These are phyloP conservation scores for Schwanniomyces vanrijiae DNA, from an alignment of 805 yeast genomes.

Conservation along the genomic window DNA sequence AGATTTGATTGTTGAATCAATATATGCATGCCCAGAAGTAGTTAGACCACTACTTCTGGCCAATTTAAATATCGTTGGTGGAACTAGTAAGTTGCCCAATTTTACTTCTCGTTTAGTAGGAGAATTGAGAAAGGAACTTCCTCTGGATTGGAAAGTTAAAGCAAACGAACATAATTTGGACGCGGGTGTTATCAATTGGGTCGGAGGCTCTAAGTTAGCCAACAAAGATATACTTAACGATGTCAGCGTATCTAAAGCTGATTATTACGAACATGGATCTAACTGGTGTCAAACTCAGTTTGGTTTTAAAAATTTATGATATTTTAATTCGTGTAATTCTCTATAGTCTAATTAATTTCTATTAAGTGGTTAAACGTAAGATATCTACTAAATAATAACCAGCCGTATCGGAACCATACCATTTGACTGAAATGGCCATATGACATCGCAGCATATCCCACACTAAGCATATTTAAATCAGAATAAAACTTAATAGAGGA, in stretches of 20 bases:
- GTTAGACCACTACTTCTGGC: constrained; percentile 73
- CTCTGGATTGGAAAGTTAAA: constrained; percentile 67
- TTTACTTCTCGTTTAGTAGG: constrained; percentile 58
- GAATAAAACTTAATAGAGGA: constrained; percentile 39
- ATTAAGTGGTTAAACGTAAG: constrained; percentile 71
- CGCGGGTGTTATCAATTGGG: constrained; percentile 34
- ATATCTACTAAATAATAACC: constrained; percentile 78
- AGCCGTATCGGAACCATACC: constrained; percentile 92
- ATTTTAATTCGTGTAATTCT: background rate
- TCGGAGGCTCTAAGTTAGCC: constrained; percentile 33
- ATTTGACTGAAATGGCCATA: constrained; percentile 84
- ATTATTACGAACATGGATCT: constrained; percentile 84
- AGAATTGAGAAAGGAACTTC: constrained; percentile 67
- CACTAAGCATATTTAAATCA: constrained; percentile 39
- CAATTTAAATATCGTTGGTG: constrained; percentile 82
- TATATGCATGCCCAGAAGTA: constrained; percentile 70
- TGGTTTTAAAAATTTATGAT: constrained; percentile 36
- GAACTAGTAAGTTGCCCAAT: constrained; percentile 71
- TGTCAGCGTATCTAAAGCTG: constrained; percentile 69
- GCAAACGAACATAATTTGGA: constrained; percentile 32
- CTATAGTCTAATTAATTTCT: constrained; percentile 11
- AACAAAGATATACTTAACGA: constrained; percentile 45
- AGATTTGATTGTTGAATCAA: constrained; percentile 72
- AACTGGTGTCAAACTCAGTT: constrained; percentile 53
- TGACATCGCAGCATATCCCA: constrained; percentile 69